phyloP scores from a whole-genome alignment of 768 basidiomycete species.

The Boletus pseudopeckii region DNA sequence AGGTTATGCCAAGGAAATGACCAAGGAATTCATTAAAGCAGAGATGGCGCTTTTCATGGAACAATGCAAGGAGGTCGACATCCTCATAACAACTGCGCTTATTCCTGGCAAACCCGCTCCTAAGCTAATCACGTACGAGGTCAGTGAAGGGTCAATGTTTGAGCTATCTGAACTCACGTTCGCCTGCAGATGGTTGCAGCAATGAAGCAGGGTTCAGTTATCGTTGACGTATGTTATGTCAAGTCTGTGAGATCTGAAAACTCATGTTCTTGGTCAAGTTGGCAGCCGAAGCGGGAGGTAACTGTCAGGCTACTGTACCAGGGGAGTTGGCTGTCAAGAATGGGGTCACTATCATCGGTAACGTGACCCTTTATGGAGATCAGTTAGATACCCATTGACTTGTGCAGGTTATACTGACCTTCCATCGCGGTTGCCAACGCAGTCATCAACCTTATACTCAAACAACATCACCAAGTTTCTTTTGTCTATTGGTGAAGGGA shows the following conservation, averaged over 20 bases:
- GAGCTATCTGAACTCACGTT: conserved; percentile 6
- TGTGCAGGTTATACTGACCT: conserved; percentile 74
- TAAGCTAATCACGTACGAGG: conserved; percentile 74
- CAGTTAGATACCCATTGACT: neutral
- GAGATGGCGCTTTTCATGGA: conserved; percentile 88
- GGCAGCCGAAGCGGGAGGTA: conserved; percentile 88
- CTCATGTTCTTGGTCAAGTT: conserved; percentile 24
- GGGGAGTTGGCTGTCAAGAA: conserved; percentile 65
- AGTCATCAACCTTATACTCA: conserved; percentile 85
- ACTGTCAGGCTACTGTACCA: conserved; percentile 78
- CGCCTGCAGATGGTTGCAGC: conserved; percentile 64
- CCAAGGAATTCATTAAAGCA: conserved; percentile 83
- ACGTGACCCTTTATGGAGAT: conserved; percentile 7
- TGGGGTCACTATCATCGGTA: conserved; percentile 84
- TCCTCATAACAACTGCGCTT: conserved; percentile 82
- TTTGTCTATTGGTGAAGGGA: conserved; percentile 67
- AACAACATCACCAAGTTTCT: conserved; percentile 92
- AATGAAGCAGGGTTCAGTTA: conserved; percentile 91
- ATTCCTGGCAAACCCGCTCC: conserved; percentile 88
- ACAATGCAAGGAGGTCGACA: conserved; percentile 87
- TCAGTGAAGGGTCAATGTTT: conserved; percentile 7
- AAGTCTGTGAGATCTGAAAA: neutral
- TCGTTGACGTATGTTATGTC: conserved; percentile 56
- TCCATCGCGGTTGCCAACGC: conserved; percentile 84
- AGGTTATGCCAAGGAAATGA: conserved; percentile 90